Evolutionary conservation across 116 monocot genomes (phyloP), one percentile per base, ranked within the genome.

Genomic region (Iris pallida): DNA sequence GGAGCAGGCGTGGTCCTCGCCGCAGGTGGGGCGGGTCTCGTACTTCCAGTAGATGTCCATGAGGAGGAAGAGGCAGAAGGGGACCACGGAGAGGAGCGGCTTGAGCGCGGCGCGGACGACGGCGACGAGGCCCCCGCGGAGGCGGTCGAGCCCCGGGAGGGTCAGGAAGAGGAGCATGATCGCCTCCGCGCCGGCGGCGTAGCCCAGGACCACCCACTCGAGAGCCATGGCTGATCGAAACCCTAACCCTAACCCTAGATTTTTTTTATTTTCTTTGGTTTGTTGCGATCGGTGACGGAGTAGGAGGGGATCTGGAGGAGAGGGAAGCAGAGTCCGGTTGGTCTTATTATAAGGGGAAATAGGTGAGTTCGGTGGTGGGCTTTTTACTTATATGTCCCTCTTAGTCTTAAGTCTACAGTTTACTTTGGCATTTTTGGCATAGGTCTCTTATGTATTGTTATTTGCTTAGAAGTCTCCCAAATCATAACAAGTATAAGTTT

Each of bases 31-130:
- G 5, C 87, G 79, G 16, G 72, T 87, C 83, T 91, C 91, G 78
- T 91, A 91, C 85, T 91, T 91, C 91, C 91, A 91, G 78, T 91
- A 91, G 55, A 88, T 87, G 65, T 91, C 91, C 85, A 91, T 75
- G 15, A 91, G 63, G 6, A 87, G 84, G 66, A 91, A 91, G 20
- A 91, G 73, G 65, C 91, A 91, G 79, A 91, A 91, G 13, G 91
- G 91, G 4, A 91, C 73, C 46, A 91, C 80, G 64, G 91, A 73
- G 9, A 91, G 71, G 62, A 91, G 10, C 12, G 91, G 91, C 76
- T 87, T 91, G 20, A 91, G 82, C 57, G 87, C 77, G 73, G 70
- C 70, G 11, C 86, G 79, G 30, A 71, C 75, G 47, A 83, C 90
- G 44, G 72, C 64, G 51, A 86, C 66, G 13, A 91, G 74, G 9